A percentile compares a stretch with the other conserved stretches of the same genome.
phyloP scores from a whole-genome alignment of 192 early-diverging fungal species.

The Linnemannia hyalina region DNA sequence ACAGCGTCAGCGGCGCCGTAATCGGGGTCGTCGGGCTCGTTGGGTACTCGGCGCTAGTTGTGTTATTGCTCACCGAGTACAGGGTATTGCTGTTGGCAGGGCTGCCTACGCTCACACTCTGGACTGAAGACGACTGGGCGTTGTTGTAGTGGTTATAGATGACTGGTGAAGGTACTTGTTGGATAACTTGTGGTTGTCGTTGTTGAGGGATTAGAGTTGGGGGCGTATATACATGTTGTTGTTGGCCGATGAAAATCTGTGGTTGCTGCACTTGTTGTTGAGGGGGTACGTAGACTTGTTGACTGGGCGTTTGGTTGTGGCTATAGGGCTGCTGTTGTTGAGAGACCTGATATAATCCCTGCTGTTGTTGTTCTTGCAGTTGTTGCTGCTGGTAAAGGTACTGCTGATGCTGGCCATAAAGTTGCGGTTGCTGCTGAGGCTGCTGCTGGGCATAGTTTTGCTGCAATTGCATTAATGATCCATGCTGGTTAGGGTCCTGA shows the following conservation, averaged over 20 bases:
- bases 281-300: not conserved
- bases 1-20: not conserved
- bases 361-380: constrained; percentile 7
- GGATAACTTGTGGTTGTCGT: too few species aligned
- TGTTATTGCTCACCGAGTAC: not conserved
- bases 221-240: not conserved
- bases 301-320: not conserved
- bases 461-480: constrained; percentile 8
- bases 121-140: not conserved
- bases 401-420: not conserved
- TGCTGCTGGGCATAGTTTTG: constrained; percentile 23
- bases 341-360: not conserved
- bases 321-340: not conserved
- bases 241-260: not conserved
- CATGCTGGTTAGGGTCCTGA: not conserved
- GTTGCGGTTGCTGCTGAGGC: constrained; percentile 16
- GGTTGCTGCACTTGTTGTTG: not conserved
- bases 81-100: not conserved
- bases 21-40: not conserved
- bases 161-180: not conserved
- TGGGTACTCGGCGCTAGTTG: not conserved
- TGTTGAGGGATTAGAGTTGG: constrained; percentile 4
- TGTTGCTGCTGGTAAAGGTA: constrained; percentile 1
- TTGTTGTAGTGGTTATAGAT: constrained; percentile 4
- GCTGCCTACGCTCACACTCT: not conserved